phyloP scores from a whole-genome alignment of 2,329 filamentous ascomycete species.

The Alternaria postmessia region DNA sequence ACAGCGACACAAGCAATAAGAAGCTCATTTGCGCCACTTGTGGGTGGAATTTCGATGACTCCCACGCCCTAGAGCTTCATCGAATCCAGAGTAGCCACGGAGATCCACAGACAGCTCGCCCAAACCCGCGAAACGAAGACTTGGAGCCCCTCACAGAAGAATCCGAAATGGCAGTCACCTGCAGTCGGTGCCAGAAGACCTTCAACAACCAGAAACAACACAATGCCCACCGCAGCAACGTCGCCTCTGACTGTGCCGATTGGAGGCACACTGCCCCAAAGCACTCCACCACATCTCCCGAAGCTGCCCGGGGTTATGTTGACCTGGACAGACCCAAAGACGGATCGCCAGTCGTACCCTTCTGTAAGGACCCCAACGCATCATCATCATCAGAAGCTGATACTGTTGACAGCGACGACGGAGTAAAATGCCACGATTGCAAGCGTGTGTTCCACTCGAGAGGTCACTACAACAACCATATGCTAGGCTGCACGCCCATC shows the following conservation, averaged over 20 bases:
- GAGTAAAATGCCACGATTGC: constrained; percentile 28
- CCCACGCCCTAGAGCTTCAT: constrained; percentile 33
- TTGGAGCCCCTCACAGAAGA: neutral
- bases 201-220: constrained; percentile 19
- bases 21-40: constrained; percentile 23
- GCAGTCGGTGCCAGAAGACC: constrained; percentile 21
- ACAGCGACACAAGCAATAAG: constrained; percentile 14
- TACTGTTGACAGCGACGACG: constrained; percentile 13
- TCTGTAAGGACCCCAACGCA: constrained; percentile 5
- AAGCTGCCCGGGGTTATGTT: constrained; percentile 11
- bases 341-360: neutral
- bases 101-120: neutral
- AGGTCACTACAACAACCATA: constrained; percentile 27
- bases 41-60: constrained; percentile 25
- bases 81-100: constrained; percentile 21
- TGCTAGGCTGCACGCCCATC: constrained; percentile 29
- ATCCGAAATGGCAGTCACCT: constrained; percentile 6
- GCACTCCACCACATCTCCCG: neutral
- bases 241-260: constrained; percentile 25
- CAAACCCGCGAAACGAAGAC: constrained; percentile 18
- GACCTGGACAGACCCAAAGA: constrained; percentile 22
- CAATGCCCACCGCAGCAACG: constrained; percentile 21
- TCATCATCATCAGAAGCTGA: constrained; percentile 11
- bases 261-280: constrained; percentile 13
- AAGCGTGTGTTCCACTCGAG: constrained; percentile 28